Evolutionary conservation across 495 filamentous ascomycete genomes (phyloP).

Genomic region (Lasiosphaeriaceae sp.): DNA sequence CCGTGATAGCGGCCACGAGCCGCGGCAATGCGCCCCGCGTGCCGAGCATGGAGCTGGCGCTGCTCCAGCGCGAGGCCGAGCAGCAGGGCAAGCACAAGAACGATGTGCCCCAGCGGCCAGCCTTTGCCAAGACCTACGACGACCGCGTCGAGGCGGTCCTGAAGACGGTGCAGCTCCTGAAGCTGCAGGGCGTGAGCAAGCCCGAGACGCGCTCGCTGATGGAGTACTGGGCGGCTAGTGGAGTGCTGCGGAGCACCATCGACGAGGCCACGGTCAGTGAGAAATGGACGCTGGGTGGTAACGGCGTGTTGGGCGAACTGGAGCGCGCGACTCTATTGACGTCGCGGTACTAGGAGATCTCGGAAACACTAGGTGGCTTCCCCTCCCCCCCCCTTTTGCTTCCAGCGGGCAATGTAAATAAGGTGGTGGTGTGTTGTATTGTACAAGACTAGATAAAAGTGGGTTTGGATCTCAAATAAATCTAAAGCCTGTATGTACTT

Average conservation of each 20-base stretch:
- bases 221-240: conserved; percentile 92
- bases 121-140: conserved; percentile 64
- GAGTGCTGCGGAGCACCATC: conserved; percentile 65
- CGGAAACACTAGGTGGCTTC: neutral
- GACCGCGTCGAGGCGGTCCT: conserved; percentile 60
- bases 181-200: conserved; percentile 63
- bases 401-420: neutral
- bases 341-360: conserved; percentile 24
- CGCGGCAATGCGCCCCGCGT: conserved; percentile 59
- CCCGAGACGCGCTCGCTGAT: conserved; percentile 73
- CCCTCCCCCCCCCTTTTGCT: neutral
- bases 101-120: conserved; percentile 53
- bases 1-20: conserved; percentile 69
- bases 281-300: conserved; percentile 79
- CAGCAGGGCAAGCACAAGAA: conserved; percentile 13
- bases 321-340: conserved; percentile 58
- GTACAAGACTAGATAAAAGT: neutral
- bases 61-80: conserved; percentile 49
- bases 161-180: conserved; percentile 43
- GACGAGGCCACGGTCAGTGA: conserved; percentile 72
- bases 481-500: too few species aligned
- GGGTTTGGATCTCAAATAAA: neutral
- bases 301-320: conserved; percentile 81
- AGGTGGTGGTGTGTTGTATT: neutral
- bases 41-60: conserved; percentile 61